Conservation (phyloP, 202 grass and related monocot genomes). For the Carex arenaria region DNA sequence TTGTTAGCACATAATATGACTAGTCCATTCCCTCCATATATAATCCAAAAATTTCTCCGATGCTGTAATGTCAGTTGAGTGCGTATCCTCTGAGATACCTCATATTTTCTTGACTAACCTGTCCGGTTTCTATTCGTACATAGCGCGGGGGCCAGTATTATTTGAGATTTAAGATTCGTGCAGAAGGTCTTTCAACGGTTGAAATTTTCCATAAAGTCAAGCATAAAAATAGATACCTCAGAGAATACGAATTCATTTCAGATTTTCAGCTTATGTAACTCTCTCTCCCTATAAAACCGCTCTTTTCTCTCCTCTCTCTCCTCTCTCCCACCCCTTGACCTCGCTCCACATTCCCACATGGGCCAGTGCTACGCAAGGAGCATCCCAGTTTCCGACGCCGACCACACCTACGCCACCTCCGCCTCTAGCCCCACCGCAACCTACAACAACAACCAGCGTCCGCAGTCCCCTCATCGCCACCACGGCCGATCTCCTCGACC, state of each 20-base stretch:
- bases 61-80: not conserved
- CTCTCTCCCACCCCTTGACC: not conserved
- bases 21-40: too few species aligned
- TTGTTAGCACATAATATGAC: not conserved
- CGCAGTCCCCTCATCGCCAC: constrained; percentile 18
- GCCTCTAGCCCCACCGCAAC: constrained; percentile 31
- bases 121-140: too few species aligned
- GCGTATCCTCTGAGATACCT: too few species aligned
- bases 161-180: too few species aligned
- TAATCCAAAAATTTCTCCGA: not conserved
- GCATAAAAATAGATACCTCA: too few species aligned
- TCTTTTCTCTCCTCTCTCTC: not conserved
- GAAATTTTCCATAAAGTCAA: too few species aligned
- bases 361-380: constrained; percentile 93
- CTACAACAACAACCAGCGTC: constrained; percentile 18
- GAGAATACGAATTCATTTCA: not conserved
- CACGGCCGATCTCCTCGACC: constrained; percentile 42
- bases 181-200: too few species aligned
- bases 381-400: constrained; percentile 45
- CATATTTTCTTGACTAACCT: too few species aligned
- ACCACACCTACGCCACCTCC: constrained; percentile 31
- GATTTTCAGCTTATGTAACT: not conserved
- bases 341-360: constrained; percentile 34
- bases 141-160: too few species aligned
- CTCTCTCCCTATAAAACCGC: constrained; percentile 4